A percentile compares a stretch with the other conserved stretches of the same genome.
phyloP scores from a whole-genome alignment of 805 yeast species.

The Lipomyces sp. region DNA sequence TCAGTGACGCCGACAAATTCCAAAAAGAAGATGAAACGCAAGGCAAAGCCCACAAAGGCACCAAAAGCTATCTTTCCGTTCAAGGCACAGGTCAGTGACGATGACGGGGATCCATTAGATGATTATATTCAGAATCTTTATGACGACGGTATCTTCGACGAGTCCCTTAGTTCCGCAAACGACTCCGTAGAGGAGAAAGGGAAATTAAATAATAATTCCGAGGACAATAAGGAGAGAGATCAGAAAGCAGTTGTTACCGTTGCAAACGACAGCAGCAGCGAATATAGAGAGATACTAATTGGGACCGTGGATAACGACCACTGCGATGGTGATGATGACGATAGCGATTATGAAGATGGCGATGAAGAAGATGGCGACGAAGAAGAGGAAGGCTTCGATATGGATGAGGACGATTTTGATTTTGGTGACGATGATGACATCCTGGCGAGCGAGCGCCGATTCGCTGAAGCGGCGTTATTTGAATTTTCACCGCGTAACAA shows the following conservation, averaged over 20 bases:
- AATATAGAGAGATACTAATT: neutral
- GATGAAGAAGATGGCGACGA: constrained; percentile 37
- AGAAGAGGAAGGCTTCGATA: constrained; percentile 12
- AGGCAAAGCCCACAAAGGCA: neutral
- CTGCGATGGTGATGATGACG: constrained; percentile 9
- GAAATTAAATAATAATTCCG: neutral
- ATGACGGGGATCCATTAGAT: constrained; percentile 23
- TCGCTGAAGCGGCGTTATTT: constrained; percentile 19
- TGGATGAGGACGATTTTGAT: constrained; percentile 18
- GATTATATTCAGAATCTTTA: constrained; percentile 33
- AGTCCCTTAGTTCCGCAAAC: constrained; percentile 2
- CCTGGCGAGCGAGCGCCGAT: constrained; percentile 22
- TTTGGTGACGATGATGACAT: constrained; percentile 31
- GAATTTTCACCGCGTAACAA: constrained; percentile 11
- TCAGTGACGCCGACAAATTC: neutral
- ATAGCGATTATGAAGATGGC: constrained; percentile 9
- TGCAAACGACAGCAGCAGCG: constrained; percentile 1
- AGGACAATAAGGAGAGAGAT: neutral
- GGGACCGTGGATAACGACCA: constrained; percentile 11
- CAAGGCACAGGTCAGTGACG: constrained; percentile 6
- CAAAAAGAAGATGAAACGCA: neutral
- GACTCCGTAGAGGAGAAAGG: constrained; percentile 17
- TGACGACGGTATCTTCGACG: constrained; percentile 17
- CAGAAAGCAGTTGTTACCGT: neutral
- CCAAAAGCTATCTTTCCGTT: neutral